Base-by-base conservation (phyloP, 768 basidiomycete genomes). In the Suillus plorans region DNA sequence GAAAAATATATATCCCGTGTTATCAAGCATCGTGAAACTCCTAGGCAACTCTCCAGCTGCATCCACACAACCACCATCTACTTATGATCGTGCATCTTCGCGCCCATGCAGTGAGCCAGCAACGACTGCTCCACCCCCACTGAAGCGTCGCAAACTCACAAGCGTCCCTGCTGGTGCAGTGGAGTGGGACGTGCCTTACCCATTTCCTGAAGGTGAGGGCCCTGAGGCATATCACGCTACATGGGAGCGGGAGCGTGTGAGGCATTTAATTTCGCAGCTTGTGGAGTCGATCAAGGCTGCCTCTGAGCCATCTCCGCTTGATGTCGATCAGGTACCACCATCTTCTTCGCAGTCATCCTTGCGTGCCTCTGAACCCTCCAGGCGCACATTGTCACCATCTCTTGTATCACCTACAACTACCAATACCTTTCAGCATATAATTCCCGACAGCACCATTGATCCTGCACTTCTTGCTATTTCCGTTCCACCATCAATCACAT, bases 171-270 rank as follows among this genome's bases (percentile, higher is more conserved):
- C 92, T 25, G 92, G 92, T 13, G 92, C 92, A 1, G 81, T 74
- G 1, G 90, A 92, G 70, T 94, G 92, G 92, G 90, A 92, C 68
- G 84, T 93, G 0, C 92, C 92, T 0, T 93, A 88, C 73, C 92
- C 92, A 7, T 93, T 93, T 67, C 72, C 76, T 74, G 47, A 81
- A 57, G 92, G 90, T 36, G 88, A 94, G 68, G 92, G 89, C 2
- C 90, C 92, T 2, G 72, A 82, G 20, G 79, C 80, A n/a, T 93
- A 93, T 73, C 80, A 76, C 10, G 73, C 79, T 60, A 87, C 79
- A 34, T 92, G 91, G 92, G 84, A 87, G 66, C 81, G 77, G 55
- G 83, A 89, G 42, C 84, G 91, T 36, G 83, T 85, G 6, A 86
- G 84, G 66, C 85, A 84, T 68, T 77, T 93, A 41, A 79, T 90